Conservation (phyloP, 2,329 filamentous ascomycete species). For the Aspergillus niger region DNA sequence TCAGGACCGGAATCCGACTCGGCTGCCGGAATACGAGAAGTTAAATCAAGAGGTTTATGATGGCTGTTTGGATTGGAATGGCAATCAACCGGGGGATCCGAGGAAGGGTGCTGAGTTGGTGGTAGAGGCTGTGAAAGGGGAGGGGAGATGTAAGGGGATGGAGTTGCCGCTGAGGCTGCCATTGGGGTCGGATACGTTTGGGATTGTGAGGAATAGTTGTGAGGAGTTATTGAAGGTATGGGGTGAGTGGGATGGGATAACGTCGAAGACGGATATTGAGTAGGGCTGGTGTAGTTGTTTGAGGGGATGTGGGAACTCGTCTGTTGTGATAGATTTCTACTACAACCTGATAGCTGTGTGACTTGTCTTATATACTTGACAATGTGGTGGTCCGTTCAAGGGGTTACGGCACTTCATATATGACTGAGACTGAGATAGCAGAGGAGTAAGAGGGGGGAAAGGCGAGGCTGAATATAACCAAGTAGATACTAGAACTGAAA, state of each 20-base stretch:
- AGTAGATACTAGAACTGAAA: too few species aligned
- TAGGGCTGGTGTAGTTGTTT: too few species aligned
- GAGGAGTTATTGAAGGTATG: not conserved
- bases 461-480: too few species aligned
- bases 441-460: too few species aligned
- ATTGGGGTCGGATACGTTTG: conserved; percentile 14
- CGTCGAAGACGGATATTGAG: not conserved
- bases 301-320: too few species aligned
- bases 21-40: conserved; percentile 13
- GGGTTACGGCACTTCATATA: too few species aligned
- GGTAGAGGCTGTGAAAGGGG: conserved; percentile 17
- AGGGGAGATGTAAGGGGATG: conserved; percentile 13
- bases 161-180: conserved; percentile 13
- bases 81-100: conserved; percentile 19
- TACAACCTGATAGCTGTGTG: too few species aligned
- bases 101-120: conserved; percentile 13
- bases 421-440: too few species aligned
- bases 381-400: too few species aligned
- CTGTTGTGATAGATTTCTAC: too few species aligned
- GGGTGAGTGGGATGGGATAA: not conserved
- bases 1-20: not conserved
- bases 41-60: conserved; percentile 3
- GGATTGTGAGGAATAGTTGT: conserved; percentile 11
- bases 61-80: not conserved
- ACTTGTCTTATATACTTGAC: too few species aligned